Conservation (phyloP, 2,329 filamentous ascomycete genomes). For the Calycina herbarum region DNA sequence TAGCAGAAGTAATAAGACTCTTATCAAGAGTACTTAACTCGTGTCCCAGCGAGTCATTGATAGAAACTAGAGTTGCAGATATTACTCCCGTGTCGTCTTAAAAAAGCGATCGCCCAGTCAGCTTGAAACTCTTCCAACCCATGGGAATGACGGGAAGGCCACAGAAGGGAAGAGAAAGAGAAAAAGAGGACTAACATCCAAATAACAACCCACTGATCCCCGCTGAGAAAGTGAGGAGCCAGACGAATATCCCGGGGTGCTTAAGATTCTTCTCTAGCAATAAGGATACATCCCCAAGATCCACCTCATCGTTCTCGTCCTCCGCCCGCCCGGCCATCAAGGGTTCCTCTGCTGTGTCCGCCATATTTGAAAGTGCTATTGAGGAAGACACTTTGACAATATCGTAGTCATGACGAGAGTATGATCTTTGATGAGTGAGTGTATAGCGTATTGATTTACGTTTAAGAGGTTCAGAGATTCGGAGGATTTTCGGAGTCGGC, state of each 20-base stretch:
- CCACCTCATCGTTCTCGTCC: slow-evolving; percentile 22
- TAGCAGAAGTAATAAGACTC: slow-evolving; percentile 69
- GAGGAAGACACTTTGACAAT: slow-evolving; percentile 12
- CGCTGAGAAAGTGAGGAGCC: slow-evolving; percentile 62
- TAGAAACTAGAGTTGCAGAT: slow-evolving; percentile 65
- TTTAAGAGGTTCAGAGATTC: no score
- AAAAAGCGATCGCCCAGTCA: no score
- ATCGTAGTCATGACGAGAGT: neutral
- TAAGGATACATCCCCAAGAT: slow-evolving; percentile 28
- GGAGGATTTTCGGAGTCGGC: no score
- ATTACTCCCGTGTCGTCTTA: slow-evolving; percentile 53
- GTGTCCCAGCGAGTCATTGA: slow-evolving; percentile 57
- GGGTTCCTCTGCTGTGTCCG: slow-evolving; percentile 33
- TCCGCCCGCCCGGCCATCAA: slow-evolving; percentile 29
- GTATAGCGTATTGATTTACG: no score
- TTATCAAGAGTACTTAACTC: slow-evolving; percentile 64
- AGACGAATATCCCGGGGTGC: slow-evolving; percentile 51
- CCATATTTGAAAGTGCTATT: slow-evolving; percentile 31
- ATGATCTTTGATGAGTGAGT: no score
- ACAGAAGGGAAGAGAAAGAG: neutral
- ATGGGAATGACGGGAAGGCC: no score
- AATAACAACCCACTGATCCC: slow-evolving; percentile 68
- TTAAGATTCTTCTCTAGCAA: slow-evolving; percentile 34
- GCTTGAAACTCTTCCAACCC: no score
- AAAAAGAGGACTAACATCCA: slow-evolving; percentile 53